Evolutionary conservation across 169 alveolate species (phyloP).

Genomic region (Theileria equi): DNA sequence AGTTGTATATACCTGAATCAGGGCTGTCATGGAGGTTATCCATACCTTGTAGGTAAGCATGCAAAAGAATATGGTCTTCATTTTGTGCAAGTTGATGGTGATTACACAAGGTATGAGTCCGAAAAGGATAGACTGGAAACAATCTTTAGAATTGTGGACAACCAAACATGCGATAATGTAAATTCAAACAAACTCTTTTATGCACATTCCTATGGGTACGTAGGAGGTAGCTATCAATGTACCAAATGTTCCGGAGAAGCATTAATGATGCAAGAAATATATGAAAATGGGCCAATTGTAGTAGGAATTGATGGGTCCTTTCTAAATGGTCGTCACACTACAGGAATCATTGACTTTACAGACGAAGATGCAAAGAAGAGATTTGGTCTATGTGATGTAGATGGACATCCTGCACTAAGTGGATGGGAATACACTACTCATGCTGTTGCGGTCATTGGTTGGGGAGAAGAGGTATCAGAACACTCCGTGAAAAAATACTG

Average conservation of each 20-base stretch:
- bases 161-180: background rate
- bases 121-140: slow-evolving; percentile 4
- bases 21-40: slow-evolving; percentile 90
- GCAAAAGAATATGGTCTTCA: slow-evolving; percentile 79
- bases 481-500: slow-evolving; percentile 8
- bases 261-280: slow-evolving; percentile 78
- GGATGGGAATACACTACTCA: slow-evolving; percentile 90
- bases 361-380: slow-evolving; percentile 13
- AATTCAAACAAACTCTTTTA: slow-evolving; percentile 38
- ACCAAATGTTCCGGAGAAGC: slow-evolving; percentile 68
- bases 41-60: slow-evolving; percentile 83
- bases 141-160: background rate
- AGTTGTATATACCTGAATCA: slow-evolving; percentile 73
- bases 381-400: slow-evolving; percentile 46
- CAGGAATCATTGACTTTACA: slow-evolving; percentile 23
- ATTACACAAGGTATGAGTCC: background rate
- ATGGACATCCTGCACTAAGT: slow-evolving; percentile 21
- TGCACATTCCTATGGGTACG: slow-evolving; percentile 77
- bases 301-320: slow-evolving; percentile 81
- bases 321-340: slow-evolving; percentile 49
- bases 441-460: slow-evolving; percentile 84
- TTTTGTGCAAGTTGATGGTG: background rate
- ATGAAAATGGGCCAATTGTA: slow-evolving; percentile 78
- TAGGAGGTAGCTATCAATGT: slow-evolving; percentile 84
- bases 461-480: slow-evolving; percentile 78